Base-by-base conservation (phyloP, 2,329 filamentous ascomycete species). In the Cladosporium phlei region DNA sequence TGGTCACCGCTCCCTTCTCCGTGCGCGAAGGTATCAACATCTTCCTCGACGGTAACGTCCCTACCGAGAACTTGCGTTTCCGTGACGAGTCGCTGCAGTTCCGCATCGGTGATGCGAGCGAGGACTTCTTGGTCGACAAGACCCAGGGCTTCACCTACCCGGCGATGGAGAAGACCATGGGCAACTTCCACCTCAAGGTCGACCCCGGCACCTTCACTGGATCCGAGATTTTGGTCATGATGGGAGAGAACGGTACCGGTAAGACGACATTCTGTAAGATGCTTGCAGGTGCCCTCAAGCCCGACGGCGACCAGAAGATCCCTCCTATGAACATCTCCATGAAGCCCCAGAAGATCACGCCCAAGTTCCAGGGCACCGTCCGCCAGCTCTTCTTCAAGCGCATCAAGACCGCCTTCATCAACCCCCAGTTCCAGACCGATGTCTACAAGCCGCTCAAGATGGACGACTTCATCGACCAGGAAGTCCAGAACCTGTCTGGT, bases 11-110 rank as follows among this genome's bases (percentile, higher is more conserved):
- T 17, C 93, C 93, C 40, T 80, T 93, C 61, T 97, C 93, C 3
- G 93, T 98, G 50, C 88, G 93, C 65, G 93, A 98, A 80, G 93
- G 90, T 70, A 96, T 97, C 82, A 97, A 96, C 67, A 95, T 97
- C 67, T 98, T 97, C 83, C 77, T 98, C 47, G 93, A 98, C 61
- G 93, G 93, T 56, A 89, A 97, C 70, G 95, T 97, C 49, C 93
- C 93, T 16, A 97, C 93, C 2, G 93, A 98, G 74, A 98, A 98
- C 73, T 71, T 98, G 72, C 89, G 93, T 60, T 97, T 98, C 85
- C 86, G 93, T 62, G 90, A 97, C 48, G 93, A 98, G 66, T 95
- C 89, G 49, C 76, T 98, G 53, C 93, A 91, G 38, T 98, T 98
- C 83, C 86, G 90, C 59, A 87, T 97, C 53, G 82, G 86, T 38